Evolutionary conservation across 768 basidiomycete genomes (phyloP).

Genomic region (Podaxis sp.): DNA sequence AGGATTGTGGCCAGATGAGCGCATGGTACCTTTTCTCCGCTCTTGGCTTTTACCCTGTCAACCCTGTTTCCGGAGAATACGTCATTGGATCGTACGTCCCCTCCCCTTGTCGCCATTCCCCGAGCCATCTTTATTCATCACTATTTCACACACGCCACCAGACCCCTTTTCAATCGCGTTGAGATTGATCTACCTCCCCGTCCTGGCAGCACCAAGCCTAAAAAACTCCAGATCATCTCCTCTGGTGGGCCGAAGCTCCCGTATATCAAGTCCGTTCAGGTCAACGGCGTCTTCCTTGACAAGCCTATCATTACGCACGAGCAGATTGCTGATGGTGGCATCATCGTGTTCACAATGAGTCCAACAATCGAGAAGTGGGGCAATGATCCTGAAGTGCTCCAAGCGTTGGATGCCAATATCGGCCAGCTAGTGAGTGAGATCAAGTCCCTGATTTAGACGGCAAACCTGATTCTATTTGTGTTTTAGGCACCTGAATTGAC

Average conservation of each 20-base stretch:
- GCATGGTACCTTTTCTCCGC: slow-evolving; percentile 85
- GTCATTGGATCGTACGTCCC: slow-evolving; percentile 66
- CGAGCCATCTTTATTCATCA: neutral
- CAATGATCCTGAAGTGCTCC: slow-evolving; percentile 26
- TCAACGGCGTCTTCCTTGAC: slow-evolving; percentile 48
- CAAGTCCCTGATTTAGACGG: neutral
- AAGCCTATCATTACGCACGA: slow-evolving; percentile 57
- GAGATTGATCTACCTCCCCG: slow-evolving; percentile 46
- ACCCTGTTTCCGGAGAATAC: slow-evolving; percentile 75
- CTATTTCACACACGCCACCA: slow-evolving; percentile 16
- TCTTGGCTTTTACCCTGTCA: slow-evolving; percentile 82
- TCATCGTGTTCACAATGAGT: slow-evolving; percentile 64
- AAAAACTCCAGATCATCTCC: slow-evolving; percentile 50
- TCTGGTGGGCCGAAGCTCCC: slow-evolving; percentile 54
- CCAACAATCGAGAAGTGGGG: slow-evolving; percentile 35
- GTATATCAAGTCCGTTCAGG: slow-evolving; percentile 56
- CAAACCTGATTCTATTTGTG: neutral
- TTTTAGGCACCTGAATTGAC: slow-evolving; percentile 1
- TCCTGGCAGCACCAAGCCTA: slow-evolving; percentile 16
- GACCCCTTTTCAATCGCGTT: slow-evolving; percentile 51
- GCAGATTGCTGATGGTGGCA: slow-evolving; percentile 55
- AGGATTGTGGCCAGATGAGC: slow-evolving; percentile 90
- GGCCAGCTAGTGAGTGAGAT: slow-evolving; percentile 1
- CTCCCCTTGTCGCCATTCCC: neutral
- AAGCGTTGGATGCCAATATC: slow-evolving; percentile 9